Base-by-base conservation (phyloP, 768 basidiomycete genomes). In the Melanogaster broomeanus region DNA sequence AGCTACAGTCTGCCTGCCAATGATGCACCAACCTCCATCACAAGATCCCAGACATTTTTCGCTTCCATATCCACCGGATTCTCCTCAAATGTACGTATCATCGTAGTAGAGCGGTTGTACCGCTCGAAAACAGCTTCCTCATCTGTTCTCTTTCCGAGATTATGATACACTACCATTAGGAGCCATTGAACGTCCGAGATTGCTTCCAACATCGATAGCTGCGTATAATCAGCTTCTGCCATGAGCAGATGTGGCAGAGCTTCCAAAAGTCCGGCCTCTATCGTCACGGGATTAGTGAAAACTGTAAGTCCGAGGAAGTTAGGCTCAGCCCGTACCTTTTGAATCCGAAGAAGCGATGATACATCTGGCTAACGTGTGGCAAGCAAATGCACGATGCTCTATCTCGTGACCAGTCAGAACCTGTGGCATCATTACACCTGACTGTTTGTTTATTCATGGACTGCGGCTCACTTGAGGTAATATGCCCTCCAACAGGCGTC, bases 301-400 rank as follows among this genome's bases (percentile, higher is more conserved):
- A 39, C 27, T 35, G 42, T 44, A 48, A 31, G 22, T 45, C 34
- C 15, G 10, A 12, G 30, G 16, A 39, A 48, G 42, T 42, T 43
- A 42, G 42, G 28, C 35, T 21, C 38, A 49, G n/a, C 27, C 35
- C 76, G 30, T 62, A 84, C 87, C 65, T 51, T 65, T 71, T 9
- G 74, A 68, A 43, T 75, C 74, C 16, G 71, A 79, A 11, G 82
- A 76, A 1, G 81, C 83, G 30, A 93, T 78, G 38, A 88, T 82
- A 61, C 89, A 89, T 51, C 91, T 80, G 6, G 88, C 88, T 42
- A 89, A 66, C 2, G 81, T 86, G 63, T 88, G 83, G 61, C 83
- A 88, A 34, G 83, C 87, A 45, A 88, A 78, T 13, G 85, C 91
- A 42, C 89, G 80, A 51, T 84, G 85, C 63, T 93, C 91, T 13